A percentile compares a stretch with the other conserved stretches of the same genome.
Conservation (phyloP, 345 rosid species). For the Cochlearia excelsa region DNA sequence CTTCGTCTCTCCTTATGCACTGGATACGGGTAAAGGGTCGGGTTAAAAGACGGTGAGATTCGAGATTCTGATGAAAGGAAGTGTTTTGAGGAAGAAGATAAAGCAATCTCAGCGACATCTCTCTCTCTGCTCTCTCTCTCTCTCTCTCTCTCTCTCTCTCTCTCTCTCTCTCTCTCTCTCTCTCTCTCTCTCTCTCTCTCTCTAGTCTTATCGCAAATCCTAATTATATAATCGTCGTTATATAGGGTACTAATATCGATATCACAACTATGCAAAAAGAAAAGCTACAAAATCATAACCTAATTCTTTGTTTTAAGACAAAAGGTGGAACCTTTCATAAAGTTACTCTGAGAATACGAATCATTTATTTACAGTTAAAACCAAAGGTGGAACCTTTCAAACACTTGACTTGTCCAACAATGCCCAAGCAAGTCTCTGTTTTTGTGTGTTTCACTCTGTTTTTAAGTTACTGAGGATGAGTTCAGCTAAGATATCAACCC, state of each 20-base stretch:
- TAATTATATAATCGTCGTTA: neutral
- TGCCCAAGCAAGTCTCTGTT: neutral
- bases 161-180: slow-evolving; percentile 26
- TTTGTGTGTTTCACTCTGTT: slow-evolving; percentile 23
- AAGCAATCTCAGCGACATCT: slow-evolving; percentile 47
- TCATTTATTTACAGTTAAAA: slow-evolving; percentile 26
- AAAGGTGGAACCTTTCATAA: neutral
- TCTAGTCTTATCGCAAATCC: too few species aligned
- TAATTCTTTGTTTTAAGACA: neutral
- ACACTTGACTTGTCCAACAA: too few species aligned
- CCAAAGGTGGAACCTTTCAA: slow-evolving; percentile 18
- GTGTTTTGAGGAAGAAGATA: slow-evolving; percentile 29
- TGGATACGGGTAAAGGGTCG: slow-evolving; percentile 37
- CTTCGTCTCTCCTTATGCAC: slow-evolving; percentile 33
- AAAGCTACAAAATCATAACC: neutral
- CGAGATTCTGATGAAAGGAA: slow-evolving; percentile 18
- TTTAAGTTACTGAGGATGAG: slow-evolving; percentile 39
- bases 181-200: slow-evolving; percentile 7
- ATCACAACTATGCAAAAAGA: neutral
- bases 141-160: neutral
- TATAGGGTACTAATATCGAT: neutral
- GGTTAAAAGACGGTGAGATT: slow-evolving; percentile 14
- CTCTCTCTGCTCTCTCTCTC: slow-evolving; percentile 4
- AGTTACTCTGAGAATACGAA: too few species aligned
- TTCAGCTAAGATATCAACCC: slow-evolving; percentile 79